Evolutionary conservation across 257 asterid genomes (phyloP).

Genomic region (Buddleja alternifolia): DNA sequence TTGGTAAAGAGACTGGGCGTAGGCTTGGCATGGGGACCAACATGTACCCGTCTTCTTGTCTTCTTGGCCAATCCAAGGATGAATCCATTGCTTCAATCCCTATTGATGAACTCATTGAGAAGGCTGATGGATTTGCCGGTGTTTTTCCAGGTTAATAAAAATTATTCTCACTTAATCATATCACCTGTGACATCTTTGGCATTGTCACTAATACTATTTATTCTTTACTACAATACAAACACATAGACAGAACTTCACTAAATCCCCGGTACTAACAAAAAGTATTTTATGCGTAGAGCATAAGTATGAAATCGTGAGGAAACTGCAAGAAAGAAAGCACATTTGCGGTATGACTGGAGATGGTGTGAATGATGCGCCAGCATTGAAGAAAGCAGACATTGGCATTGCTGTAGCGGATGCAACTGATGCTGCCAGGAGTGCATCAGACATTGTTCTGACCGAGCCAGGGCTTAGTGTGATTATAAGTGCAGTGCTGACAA

Average conservation of each 20-base stretch:
- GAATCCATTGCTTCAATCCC: slow-evolving; percentile 60
- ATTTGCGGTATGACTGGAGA: slow-evolving; percentile 96
- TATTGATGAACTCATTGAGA: slow-evolving; percentile 70
- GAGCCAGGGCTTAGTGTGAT: slow-evolving; percentile 88
- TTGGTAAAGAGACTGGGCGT: slow-evolving; percentile 80
- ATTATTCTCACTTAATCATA: too few relatives aligned
- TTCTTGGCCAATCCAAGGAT: slow-evolving; percentile 68
- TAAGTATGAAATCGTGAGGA: slow-evolving; percentile 82
- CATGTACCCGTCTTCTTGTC: slow-evolving; percentile 85
- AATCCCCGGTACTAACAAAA: too few relatives aligned
- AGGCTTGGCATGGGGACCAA: slow-evolving; percentile 90
- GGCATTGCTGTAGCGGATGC: slow-evolving; percentile 90
- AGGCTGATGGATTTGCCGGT: slow-evolving; percentile 90
- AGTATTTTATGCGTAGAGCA: slow-evolving; percentile 49
- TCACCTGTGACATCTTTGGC: too few relatives aligned
- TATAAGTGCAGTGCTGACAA: slow-evolving; percentile 77
- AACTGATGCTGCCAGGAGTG: slow-evolving; percentile 85
- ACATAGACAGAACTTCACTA: too few relatives aligned
- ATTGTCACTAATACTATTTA: too few relatives aligned
- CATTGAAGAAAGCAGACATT: slow-evolving; percentile 78
- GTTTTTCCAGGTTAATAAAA: slow-evolving; percentile 95
- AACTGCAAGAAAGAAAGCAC: slow-evolving; percentile 72
- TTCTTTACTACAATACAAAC: too few relatives aligned
- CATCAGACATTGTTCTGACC: slow-evolving; percentile 83
- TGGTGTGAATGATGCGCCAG: slow-evolving; percentile 90